Percentiles rank a stretch among this genome's conserved stretches.
These are phyloP conservation scores for Baorangia bicolor DNA, from an alignment of 768 basidiomycete species.

Conservation along the genomic window DNA sequence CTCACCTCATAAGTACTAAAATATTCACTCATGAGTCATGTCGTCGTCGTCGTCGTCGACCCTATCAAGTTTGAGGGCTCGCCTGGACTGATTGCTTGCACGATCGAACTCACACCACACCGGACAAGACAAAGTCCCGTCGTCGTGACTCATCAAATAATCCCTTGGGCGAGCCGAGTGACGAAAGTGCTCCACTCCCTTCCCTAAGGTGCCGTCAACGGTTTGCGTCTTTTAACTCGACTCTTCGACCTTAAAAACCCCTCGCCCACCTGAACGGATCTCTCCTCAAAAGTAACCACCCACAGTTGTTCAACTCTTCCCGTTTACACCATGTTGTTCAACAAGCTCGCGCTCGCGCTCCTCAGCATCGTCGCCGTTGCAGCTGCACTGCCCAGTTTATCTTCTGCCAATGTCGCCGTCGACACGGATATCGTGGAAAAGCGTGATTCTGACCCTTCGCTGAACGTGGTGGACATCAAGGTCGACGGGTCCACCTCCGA, in stretches of 20 bases:
- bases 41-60: background rate
- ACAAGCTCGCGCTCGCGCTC: conserved; percentile 2
- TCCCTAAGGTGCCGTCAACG: background rate
- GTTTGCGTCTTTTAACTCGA: background rate
- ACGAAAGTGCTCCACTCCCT: background rate
- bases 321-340: conserved; percentile 7
- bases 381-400: background rate
- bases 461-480: too few species aligned
- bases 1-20: background rate
- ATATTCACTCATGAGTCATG: too few species aligned
- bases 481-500: background rate
- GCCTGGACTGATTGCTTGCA: background rate
- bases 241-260: background rate
- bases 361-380: background rate
- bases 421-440: background rate
- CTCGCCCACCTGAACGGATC: too few species aligned
- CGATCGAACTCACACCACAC: background rate
- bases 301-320: too few species aligned
- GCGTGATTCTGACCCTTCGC: too few species aligned
- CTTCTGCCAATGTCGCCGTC: background rate
- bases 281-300: too few species aligned
- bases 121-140: background rate
- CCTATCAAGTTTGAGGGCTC: background rate
- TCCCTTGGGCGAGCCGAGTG: background rate
- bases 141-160: background rate